These are phyloP conservation scores for Kwoniella botswanensis DNA, from an alignment of 768 basidiomycete species.

Conservation along the genomic window DNA sequence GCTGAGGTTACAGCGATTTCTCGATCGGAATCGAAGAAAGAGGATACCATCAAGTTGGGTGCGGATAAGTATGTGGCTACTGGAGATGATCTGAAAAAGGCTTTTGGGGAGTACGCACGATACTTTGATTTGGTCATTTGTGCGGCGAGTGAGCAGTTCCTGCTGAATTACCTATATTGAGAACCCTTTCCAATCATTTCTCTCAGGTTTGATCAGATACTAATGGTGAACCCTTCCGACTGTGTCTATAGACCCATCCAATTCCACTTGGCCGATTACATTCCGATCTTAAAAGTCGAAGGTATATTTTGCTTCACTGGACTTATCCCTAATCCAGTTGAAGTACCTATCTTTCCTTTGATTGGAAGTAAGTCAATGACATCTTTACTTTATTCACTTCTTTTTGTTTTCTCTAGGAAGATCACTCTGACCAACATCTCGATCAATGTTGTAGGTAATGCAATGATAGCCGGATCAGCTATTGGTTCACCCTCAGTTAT, in stretches of 20 bases:
- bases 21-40: conserved; percentile 63
- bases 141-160: background rate
- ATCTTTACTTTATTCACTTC: too few relatives aligned
- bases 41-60: conserved; percentile 66
- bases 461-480: conserved; percentile 21
- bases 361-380: conserved; percentile 8
- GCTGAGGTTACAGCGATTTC: conserved; percentile 67
- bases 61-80: conserved; percentile 66
- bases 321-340: conserved; percentile 16
- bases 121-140: conserved; percentile 1
- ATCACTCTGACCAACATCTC: too few relatives aligned
- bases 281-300: background rate
- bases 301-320: background rate
- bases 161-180: too few relatives aligned
- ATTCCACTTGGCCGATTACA: conserved; percentile 3
- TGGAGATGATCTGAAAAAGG: conserved; percentile 21
- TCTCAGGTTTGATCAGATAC: too few relatives aligned
- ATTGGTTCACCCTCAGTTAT: conserved; percentile 5
- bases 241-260: too few relatives aligned
- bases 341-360: background rate
- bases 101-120: background rate
- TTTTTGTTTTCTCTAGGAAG: too few relatives aligned
- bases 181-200: too few relatives aligned
- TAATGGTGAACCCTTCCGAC: too few relatives aligned
- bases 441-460: background rate